Evolutionary conservation across 176 grass and related monocot species (phyloP).

Genomic region (Carex cristatella): DNA sequence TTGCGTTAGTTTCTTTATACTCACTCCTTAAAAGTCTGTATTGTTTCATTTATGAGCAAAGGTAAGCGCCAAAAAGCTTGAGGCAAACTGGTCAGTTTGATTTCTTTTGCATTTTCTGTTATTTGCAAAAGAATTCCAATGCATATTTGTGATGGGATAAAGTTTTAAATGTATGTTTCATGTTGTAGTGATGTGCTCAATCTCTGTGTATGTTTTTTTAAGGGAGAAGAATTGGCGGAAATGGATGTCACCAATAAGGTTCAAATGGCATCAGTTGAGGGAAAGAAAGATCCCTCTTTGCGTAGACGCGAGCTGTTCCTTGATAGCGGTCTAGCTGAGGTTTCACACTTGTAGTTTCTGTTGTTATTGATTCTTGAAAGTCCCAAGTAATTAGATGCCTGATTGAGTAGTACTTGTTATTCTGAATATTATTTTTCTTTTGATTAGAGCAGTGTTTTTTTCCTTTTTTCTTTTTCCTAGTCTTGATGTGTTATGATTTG

Average conservation of each 20-base stretch:
- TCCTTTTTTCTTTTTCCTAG: not conserved
- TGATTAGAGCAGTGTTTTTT: not conserved
- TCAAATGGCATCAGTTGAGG: slow-evolving; percentile 26
- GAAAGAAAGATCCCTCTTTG: slow-evolving; percentile 75
- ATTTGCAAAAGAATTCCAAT: not conserved
- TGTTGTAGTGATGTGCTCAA: not conserved
- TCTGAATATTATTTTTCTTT: not conserved
- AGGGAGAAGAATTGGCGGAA: slow-evolving; percentile 46
- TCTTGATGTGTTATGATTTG: not conserved
- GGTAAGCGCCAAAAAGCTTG: not conserved
- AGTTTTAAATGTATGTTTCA: not conserved
- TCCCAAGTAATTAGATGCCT: not conserved
- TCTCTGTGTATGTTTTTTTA: slow-evolving; percentile 21
- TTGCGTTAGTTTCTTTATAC: not conserved
- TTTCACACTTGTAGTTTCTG: slow-evolving; percentile 18
- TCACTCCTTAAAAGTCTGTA: not conserved
- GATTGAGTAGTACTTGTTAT: not conserved
- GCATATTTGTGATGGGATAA: not conserved
- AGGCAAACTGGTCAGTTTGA: not conserved
- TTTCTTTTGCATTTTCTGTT: not conserved
- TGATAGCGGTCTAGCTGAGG: slow-evolving; percentile 79
- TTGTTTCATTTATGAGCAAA: not conserved
- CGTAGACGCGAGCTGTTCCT: slow-evolving; percentile 69
- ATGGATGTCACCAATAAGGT: slow-evolving; percentile 29
- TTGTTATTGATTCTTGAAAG: slow-evolving; percentile 6